A percentile compares a stretch with the other conserved stretches of the same genome.
Conservation (phyloP, 805 yeast species). For the Wickerhamiella siamensis region DNA sequence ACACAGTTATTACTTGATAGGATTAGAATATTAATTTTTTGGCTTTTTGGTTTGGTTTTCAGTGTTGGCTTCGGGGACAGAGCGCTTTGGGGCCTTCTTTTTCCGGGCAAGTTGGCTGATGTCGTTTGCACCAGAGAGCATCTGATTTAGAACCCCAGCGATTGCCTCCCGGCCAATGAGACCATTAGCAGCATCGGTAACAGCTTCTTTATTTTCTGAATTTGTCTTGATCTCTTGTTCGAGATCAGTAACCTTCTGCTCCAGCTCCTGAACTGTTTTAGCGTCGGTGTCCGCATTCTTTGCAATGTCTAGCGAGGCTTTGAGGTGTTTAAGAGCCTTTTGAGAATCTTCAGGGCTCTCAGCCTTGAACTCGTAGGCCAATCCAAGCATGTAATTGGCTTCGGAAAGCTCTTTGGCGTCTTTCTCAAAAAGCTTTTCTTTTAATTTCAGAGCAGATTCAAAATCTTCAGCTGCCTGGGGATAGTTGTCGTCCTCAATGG, state of each 20-base stretch:
- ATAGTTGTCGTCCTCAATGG: slow-evolving; percentile 74
- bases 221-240: slow-evolving; percentile 12
- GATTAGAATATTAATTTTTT: not conserved
- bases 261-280: slow-evolving; percentile 23
- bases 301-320: slow-evolving; percentile 27
- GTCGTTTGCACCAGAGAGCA: slow-evolving; percentile 19
- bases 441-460: slow-evolving; percentile 38
- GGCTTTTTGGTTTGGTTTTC: not conserved
- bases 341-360: slow-evolving; percentile 41
- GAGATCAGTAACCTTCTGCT: slow-evolving; percentile 16
- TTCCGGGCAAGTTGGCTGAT: slow-evolving; percentile 21
- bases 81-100: slow-evolving; percentile 10
- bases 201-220: slow-evolving; percentile 6
- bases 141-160: slow-evolving; percentile 8
- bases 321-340: slow-evolving; percentile 38
- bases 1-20: too few relatives aligned
- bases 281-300: slow-evolving; percentile 28
- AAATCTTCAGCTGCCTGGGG: slow-evolving; percentile 63
- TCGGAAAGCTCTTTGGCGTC: slow-evolving; percentile 52
- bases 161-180: slow-evolving; percentile 16
- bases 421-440: slow-evolving; percentile 38
- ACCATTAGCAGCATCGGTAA: slow-evolving; percentile 10
- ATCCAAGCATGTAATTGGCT: slow-evolving; percentile 64
- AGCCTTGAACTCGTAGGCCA: slow-evolving; percentile 61
- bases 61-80: not conserved